Conservation (phyloP, 2,329 filamentous ascomycete species). For the Juglanconis oblonga region DNA sequence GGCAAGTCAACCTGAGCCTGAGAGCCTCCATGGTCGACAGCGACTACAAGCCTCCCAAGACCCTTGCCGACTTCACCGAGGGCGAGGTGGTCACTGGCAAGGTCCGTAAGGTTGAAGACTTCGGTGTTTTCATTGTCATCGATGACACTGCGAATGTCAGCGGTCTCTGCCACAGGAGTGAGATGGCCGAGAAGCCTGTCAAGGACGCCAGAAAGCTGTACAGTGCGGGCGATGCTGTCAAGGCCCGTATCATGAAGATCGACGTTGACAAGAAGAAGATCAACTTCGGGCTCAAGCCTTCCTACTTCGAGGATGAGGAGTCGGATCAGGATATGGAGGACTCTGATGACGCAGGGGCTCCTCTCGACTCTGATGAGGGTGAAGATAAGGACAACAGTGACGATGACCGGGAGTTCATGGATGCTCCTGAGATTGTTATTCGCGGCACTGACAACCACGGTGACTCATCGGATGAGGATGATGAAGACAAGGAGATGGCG, state of each 20-base stretch:
- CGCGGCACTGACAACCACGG: conserved; percentile 39
- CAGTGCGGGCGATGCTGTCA: conserved; percentile 86
- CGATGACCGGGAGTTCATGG: conserved; percentile 48
- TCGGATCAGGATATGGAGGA: conserved; percentile 45
- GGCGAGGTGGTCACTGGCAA: conserved; percentile 86
- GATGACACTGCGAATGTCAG: conserved; percentile 86
- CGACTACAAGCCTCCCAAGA: conserved; percentile 70
- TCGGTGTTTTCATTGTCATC: conserved; percentile 89
- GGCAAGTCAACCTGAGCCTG: conserved; percentile 80
- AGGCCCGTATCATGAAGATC: conserved; percentile 81
- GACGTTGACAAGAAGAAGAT: conserved; percentile 74
- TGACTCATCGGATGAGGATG: conserved; percentile 32
- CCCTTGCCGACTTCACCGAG: conserved; percentile 71
- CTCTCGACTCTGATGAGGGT: conserved; percentile 34
- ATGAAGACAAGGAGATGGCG: conserved; percentile 40
- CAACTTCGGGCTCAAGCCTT: conserved; percentile 89
- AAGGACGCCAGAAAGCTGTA: conserved; percentile 87
- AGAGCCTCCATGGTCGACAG: conserved; percentile 82
- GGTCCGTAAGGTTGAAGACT: conserved; percentile 90
- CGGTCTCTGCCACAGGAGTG: conserved; percentile 85
- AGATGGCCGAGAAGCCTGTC: conserved; percentile 83
- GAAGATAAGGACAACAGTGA: conserved; percentile 47
- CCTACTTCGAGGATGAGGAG: conserved; percentile 69
- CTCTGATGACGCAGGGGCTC: conserved; percentile 44
- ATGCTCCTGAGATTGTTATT: conserved; percentile 40